These are phyloP conservation scores for Penicillium tannophilum DNA, from an alignment of 495 filamentous ascomycete species.

Conservation along the genomic window DNA sequence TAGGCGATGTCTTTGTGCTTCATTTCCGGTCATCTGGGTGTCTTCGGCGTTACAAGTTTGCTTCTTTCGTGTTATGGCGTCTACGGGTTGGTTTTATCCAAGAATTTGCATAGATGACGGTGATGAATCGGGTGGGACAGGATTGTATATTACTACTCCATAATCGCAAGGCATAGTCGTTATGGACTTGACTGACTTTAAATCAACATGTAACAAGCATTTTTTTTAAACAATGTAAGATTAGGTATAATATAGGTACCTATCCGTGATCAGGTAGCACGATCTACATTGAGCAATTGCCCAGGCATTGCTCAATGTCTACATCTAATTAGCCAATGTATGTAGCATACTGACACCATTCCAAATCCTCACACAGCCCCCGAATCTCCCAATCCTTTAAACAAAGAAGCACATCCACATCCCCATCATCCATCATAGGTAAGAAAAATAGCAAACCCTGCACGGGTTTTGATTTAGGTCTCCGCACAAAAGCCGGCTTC, in stretches of 20 bases:
- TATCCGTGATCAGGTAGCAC: too few species aligned
- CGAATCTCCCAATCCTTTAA: constrained; percentile 45
- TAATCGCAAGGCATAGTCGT: constrained; percentile 20
- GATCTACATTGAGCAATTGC: too few species aligned
- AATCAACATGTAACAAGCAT: neutral
- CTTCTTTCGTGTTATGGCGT: constrained; percentile 22
- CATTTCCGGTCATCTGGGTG: constrained; percentile 17
- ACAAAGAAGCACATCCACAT: constrained; percentile 43
- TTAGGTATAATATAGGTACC: too few species aligned
- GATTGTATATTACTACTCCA: constrained; percentile 35
- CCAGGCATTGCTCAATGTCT: too few species aligned
- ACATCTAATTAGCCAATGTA: constrained; percentile 24
- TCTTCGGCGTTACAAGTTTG: constrained; percentile 20
- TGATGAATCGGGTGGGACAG: constrained; percentile 25
- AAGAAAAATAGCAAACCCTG: constrained; percentile 47
- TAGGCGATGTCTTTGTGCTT: constrained; percentile 8
- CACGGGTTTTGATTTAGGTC: constrained; percentile 42
- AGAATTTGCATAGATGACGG: constrained; percentile 38
- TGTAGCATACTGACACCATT: constrained; percentile 31
- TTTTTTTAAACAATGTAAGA: too few species aligned
- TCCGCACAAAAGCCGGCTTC: constrained; percentile 42
- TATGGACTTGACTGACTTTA: neutral
- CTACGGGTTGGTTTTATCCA: constrained; percentile 22
- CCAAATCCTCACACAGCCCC: constrained; percentile 37
- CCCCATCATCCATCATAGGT: constrained; percentile 38